Percentiles rank a stretch among this genome's conserved stretches.
phyloP scores from a whole-genome alignment of 78 protist genomes.

The Cavenderia fasciculata region DNA sequence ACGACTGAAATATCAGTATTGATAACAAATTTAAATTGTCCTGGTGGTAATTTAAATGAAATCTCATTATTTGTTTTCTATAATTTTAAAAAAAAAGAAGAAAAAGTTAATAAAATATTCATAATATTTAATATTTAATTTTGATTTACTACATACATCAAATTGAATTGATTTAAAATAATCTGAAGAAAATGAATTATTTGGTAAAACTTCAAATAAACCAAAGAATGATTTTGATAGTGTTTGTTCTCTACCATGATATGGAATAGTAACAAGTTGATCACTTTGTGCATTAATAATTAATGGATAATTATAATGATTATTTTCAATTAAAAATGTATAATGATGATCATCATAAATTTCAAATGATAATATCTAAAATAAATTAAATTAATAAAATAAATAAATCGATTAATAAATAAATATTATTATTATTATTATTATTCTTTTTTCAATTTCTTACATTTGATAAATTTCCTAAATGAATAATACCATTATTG shows the following conservation, averaged over 20 bases:
- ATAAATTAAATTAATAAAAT: background rate
- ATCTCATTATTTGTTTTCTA: constrained; percentile 4
- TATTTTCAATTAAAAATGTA: background rate
- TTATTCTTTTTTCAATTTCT: background rate
- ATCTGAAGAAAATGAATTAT: background rate
- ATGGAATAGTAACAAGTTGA: constrained; percentile 34
- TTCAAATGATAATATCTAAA: background rate
- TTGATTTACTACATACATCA: constrained; percentile 3
- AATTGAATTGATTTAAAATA: background rate
- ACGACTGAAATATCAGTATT: background rate
- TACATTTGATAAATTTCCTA: constrained; percentile 30
- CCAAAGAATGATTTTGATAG: background rate
- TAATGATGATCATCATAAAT: background rate
- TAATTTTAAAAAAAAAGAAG: background rate
- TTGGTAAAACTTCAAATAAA: constrained; percentile 11
- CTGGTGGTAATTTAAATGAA: background rate
- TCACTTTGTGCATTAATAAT: constrained; percentile 1
- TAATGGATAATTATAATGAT: constrained; percentile 23
- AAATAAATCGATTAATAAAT: too few species aligned
- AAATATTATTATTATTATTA: background rate
- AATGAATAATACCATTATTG: constrained; percentile 48
- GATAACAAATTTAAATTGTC: background rate
- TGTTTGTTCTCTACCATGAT: constrained; percentile 3
- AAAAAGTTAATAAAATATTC: background rate
- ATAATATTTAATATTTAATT: background rate